phyloP scores from a whole-genome alignment of 1,139 yeast species.

The Ashbya aceris region DNA sequence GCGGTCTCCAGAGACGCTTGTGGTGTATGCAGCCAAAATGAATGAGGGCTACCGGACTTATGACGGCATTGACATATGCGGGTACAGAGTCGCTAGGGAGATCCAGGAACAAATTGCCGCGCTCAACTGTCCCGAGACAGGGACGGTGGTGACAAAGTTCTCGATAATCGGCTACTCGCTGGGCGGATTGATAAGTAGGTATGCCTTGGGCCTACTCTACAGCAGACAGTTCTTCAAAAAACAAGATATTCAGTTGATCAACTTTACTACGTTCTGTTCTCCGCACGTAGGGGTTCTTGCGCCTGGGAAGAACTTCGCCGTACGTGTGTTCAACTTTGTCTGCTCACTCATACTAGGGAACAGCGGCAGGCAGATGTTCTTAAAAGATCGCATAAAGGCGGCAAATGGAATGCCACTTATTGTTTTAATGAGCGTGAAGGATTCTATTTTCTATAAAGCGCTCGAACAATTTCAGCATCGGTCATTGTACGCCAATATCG shows the following conservation, averaged over 20 bases:
- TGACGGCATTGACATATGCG: slow-evolving; percentile 83
- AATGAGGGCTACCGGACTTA: slow-evolving; percentile 61
- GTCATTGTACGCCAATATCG: slow-evolving; percentile 60
- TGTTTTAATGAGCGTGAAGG: slow-evolving; percentile 53
- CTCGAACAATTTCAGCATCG: slow-evolving; percentile 43
- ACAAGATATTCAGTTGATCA: slow-evolving; percentile 37
- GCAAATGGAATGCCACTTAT: slow-evolving; percentile 41
- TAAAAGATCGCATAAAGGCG: slow-evolving; percentile 37
- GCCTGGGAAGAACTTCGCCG: slow-evolving; percentile 43
- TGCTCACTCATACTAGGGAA: slow-evolving; percentile 59
- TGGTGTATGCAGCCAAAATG: slow-evolving; percentile 49
- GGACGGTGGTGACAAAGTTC: slow-evolving; percentile 38
- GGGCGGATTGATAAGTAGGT: slow-evolving; percentile 73
- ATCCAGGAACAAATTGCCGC: slow-evolving; percentile 39
- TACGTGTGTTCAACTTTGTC: slow-evolving; percentile 45
- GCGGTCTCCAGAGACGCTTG: slow-evolving; percentile 30
- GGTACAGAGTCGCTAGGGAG: slow-evolving; percentile 65
- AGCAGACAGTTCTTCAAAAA: slow-evolving; percentile 41
- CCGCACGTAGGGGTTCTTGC: slow-evolving; percentile 77
- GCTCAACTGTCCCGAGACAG: slow-evolving; percentile 8
- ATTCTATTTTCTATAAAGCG: slow-evolving; percentile 51
- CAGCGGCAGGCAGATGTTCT: slow-evolving; percentile 64
- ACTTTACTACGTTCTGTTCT: slow-evolving; percentile 65
- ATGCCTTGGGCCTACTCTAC: slow-evolving; percentile 62
- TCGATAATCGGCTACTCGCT: slow-evolving; percentile 74